phyloP scores from a whole-genome alignment of 352 stramenopile genomes.

The Elongisporangium undulatum region DNA sequence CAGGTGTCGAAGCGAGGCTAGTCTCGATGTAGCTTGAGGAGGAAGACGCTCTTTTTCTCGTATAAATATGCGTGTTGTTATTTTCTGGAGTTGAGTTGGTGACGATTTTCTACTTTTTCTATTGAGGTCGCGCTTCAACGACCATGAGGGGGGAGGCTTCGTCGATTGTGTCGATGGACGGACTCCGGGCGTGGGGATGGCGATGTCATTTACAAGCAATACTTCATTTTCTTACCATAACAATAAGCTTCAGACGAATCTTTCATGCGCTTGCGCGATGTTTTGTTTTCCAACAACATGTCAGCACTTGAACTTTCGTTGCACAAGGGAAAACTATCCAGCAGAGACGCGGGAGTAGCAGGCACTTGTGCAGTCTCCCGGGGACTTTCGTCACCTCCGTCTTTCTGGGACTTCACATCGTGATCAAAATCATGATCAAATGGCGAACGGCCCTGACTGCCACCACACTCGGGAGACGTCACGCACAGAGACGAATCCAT shows the following conservation, averaged over 20 bases:
- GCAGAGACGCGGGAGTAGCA: conserved; percentile 25
- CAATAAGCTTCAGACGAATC: conserved; percentile 39
- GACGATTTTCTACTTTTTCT: conserved; percentile 68
- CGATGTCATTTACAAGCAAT: conserved; percentile 43
- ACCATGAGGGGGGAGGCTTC: conserved; percentile 7
- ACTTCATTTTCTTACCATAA: conserved; percentile 60
- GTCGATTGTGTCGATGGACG: conserved; percentile 7
- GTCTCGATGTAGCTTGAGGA: background rate
- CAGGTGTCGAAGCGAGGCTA: background rate
- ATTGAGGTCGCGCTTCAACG: conserved; percentile 11
- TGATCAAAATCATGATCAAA: conserved; percentile 77
- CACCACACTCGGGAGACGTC: conserved; percentile 69
- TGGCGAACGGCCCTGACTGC: conserved; percentile 60
- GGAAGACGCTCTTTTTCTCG: background rate
- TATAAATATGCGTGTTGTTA: conserved; percentile 65
- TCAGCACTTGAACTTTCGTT: conserved; percentile 78
- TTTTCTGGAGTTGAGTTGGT: conserved; percentile 31
- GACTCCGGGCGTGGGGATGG: conserved; percentile 14
- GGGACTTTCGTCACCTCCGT: conserved; percentile 43
- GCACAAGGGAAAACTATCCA: conserved; percentile 52
- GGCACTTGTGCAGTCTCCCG: conserved; percentile 40
- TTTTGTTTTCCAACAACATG: conserved; percentile 53
- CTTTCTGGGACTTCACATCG: conserved; percentile 47
- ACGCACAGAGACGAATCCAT: conserved; percentile 68
- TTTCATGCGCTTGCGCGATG: conserved; percentile 41